These are phyloP conservation scores for Chlamydomonas incerta DNA, from an alignment of 139 green algal genomes.

Conservation along the genomic window DNA sequence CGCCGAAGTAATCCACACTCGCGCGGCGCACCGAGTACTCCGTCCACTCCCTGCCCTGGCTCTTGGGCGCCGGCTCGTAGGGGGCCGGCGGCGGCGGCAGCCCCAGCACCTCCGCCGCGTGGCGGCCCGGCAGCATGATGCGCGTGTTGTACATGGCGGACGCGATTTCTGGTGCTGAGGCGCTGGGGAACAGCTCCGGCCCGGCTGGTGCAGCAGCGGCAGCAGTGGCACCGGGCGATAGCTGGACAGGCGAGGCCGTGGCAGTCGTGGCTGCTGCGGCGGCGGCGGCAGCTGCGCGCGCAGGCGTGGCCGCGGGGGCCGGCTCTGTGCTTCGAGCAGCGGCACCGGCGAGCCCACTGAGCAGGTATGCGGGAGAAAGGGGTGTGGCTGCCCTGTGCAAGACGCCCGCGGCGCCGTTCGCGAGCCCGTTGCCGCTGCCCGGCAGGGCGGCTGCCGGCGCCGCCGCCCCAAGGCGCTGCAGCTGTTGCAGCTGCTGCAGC, in stretches of 20 bases:
- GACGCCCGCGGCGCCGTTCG: too few species aligned
- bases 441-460: too few species aligned
- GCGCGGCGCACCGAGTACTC: neutral
- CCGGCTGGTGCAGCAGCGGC: neutral
- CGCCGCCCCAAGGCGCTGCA: too few species aligned
- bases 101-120: conserved; percentile 1
- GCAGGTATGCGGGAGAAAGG: too few species aligned
- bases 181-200: neutral
- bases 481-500: too few species aligned
- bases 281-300: too few species aligned
- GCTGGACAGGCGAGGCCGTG: neutral
- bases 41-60: neutral
- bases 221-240: neutral
- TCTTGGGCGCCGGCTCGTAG: neutral
- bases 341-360: neutral
- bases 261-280: neutral
- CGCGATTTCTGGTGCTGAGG: neutral
- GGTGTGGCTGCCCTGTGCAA: too few species aligned
- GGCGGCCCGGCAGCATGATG: conserved; percentile 5
- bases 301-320: too few species aligned
- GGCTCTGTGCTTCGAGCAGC: neutral
- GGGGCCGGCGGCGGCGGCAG: conserved; percentile 7
- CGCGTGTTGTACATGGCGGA: neutral
- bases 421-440: too few species aligned
- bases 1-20: neutral